Percentiles rank a stretch among this genome's conserved stretches.
Evolutionary conservation across 2,329 filamentous ascomycete species (phyloP).

Genomic region (Penicillium sp.): DNA sequence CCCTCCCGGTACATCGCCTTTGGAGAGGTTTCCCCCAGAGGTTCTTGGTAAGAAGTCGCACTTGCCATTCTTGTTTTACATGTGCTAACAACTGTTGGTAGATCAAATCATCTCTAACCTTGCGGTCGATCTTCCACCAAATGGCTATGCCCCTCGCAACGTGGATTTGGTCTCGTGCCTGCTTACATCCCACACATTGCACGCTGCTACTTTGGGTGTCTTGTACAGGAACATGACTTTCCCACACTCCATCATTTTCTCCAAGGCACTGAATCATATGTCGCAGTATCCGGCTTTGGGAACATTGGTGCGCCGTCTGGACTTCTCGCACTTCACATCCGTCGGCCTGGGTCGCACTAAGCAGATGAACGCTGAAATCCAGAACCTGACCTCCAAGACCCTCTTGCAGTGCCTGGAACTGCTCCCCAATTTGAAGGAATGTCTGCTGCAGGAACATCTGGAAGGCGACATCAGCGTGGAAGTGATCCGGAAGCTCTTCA

Average conservation of each 20-base stretch:
- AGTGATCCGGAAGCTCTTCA: slow-evolving; percentile 70
- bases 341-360: slow-evolving; percentile 73
- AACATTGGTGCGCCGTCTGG: slow-evolving; percentile 72
- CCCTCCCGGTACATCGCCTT: slow-evolving; percentile 46
- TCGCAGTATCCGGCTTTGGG: slow-evolving; percentile 66
- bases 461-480: slow-evolving; percentile 70
- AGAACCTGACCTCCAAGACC: slow-evolving; percentile 73
- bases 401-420: slow-evolving; percentile 69
- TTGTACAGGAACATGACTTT: slow-evolving; percentile 79
- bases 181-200: slow-evolving; percentile 71
- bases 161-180: slow-evolving; percentile 74
- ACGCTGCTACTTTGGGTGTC: slow-evolving; percentile 70
- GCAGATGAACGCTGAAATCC: slow-evolving; percentile 71
- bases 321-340: slow-evolving; percentile 85
- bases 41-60: slow-evolving; percentile 60
- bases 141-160: slow-evolving; percentile 73
- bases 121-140: slow-evolving; percentile 71
- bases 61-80: not conserved
- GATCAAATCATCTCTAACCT: slow-evolving; percentile 73
- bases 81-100: slow-evolving; percentile 34
- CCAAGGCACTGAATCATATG: slow-evolving; percentile 73
- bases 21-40: slow-evolving; percentile 70
- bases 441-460: slow-evolving; percentile 76
- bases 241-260: slow-evolving; percentile 79
- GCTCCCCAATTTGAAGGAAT: slow-evolving; percentile 72